phyloP scores from a whole-genome alignment of 1,284 basidiomycete species.

The Sporisorium iseilematis-ciliati region DNA sequence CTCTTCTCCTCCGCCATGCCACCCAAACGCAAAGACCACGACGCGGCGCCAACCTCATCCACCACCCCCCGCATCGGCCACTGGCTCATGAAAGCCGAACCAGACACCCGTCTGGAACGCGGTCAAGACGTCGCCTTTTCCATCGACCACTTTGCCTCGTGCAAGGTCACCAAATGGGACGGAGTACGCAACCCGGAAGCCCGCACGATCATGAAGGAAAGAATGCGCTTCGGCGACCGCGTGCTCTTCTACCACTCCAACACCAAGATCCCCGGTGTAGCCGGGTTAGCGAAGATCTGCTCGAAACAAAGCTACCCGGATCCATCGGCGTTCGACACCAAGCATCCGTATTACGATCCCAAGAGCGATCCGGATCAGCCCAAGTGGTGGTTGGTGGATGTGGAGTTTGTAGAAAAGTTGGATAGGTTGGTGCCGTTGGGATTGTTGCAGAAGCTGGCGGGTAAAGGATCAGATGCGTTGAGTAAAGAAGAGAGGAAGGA shows the following conservation, averaged over 20 bases:
- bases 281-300: constrained; percentile 51
- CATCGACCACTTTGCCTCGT: constrained; percentile 52
- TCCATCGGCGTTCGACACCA: constrained; percentile 49
- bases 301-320: constrained; percentile 49
- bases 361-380: constrained; percentile 83
- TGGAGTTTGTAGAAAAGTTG: constrained; percentile 79
- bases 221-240: constrained; percentile 85
- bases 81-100: constrained; percentile 69
- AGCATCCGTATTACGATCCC: constrained; percentile 89
- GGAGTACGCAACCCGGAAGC: constrained; percentile 92
- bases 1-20: constrained; percentile 21
- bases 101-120: constrained; percentile 57
- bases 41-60: neutral
- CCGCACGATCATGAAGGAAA: constrained; percentile 84
- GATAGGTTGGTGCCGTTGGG: constrained; percentile 82
- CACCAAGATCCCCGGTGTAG: constrained; percentile 83
- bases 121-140: constrained; percentile 65
- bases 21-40: constrained; percentile 29
- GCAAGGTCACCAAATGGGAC: constrained; percentile 83
- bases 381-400: constrained; percentile 88
- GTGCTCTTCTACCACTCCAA: constrained; percentile 90
- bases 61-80: constrained; percentile 5
- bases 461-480: constrained; percentile 75
- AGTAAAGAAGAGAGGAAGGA: constrained; percentile 76
- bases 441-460: constrained; percentile 80